These are phyloP conservation scores for Cladosporium cucumerinum DNA, from an alignment of 2,329 filamentous ascomycete genomes.

Conservation along the genomic window DNA sequence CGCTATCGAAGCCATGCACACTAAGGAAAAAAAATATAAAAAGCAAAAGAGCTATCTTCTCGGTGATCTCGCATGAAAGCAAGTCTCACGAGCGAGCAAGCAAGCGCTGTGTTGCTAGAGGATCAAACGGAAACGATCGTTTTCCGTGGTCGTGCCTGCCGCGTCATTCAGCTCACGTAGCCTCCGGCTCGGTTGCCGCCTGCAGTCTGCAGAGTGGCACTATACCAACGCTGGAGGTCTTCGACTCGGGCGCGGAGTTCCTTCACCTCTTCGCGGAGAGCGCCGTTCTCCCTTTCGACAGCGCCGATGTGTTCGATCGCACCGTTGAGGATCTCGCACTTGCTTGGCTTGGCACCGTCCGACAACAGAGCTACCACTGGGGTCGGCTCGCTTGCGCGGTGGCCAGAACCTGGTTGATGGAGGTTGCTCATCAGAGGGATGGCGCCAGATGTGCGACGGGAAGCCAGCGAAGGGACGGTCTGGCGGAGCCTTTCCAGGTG, in stretches of 20 bases:
- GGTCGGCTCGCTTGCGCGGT: conserved; percentile 13
- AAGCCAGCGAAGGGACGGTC: conserved; percentile 31
- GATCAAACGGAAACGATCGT: neutral
- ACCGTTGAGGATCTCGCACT: conserved; percentile 36
- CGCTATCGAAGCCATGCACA: neutral
- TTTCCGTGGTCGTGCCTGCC: neutral
- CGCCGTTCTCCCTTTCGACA: conserved; percentile 29
- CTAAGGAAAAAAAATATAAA: neutral
- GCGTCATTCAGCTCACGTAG: neutral
- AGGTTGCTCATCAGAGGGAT: conserved; percentile 13
- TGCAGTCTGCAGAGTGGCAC: conserved; percentile 7
- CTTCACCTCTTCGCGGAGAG: conserved; percentile 28
- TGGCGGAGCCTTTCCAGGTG: conserved; percentile 35
- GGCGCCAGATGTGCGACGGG: conserved; percentile 21
- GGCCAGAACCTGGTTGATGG: conserved; percentile 13
- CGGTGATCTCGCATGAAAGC: neutral
- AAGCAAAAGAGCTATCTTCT: neutral
- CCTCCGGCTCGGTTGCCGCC: conserved; percentile 1
- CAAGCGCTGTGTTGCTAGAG: neutral
- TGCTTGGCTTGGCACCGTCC: conserved; percentile 35
- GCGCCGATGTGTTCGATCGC: conserved; percentile 35
- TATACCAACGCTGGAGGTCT: conserved; percentile 29
- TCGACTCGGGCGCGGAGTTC: conserved; percentile 27
- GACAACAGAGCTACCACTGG: conserved; percentile 9
- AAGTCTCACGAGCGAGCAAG: neutral